Conservation (phyloP, 768 basidiomycete species). For the Kwoniella shandongensis region DNA sequence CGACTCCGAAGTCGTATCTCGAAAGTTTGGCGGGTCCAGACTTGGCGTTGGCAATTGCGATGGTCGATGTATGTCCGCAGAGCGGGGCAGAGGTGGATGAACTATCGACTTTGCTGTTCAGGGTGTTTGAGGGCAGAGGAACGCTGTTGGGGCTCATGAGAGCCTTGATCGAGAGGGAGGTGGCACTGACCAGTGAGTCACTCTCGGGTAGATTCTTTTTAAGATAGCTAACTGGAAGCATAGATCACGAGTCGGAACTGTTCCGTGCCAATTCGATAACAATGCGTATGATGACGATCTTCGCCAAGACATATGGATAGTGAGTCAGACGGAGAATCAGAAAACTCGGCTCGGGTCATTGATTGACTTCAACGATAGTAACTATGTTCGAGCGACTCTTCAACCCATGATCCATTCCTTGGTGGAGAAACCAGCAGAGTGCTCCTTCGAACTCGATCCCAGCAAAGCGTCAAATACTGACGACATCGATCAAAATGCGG, state of each 20-base stretch:
- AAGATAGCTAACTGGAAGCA: neutral
- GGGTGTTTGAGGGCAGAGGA: constrained; percentile 76
- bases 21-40: constrained; percentile 21
- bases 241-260: constrained; percentile 74
- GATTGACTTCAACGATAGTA: constrained; percentile 41
- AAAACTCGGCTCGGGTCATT: neutral
- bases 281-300: constrained; percentile 79
- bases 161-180: constrained; percentile 80
- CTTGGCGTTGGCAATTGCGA: constrained; percentile 62
- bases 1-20: constrained; percentile 22
- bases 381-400: constrained; percentile 78
- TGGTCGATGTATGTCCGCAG: constrained; percentile 81
- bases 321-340: constrained; percentile 12
- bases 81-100: constrained; percentile 66
- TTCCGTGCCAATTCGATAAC: constrained; percentile 87
- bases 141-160: constrained; percentile 73
- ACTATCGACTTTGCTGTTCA: constrained; percentile 76
- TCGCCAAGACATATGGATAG: constrained; percentile 87
- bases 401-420: constrained; percentile 75
- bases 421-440: constrained; percentile 68
- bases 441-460: constrained; percentile 77
- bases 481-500: constrained; percentile 67
- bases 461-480: constrained; percentile 57
- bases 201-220: too few species aligned
- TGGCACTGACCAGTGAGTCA: constrained; percentile 67